Evolutionary conservation across 2,329 filamentous ascomycete species (phyloP), one percentile per base, ranked within the genome.

Genomic region (Neopestalotiopsis clavispora): DNA sequence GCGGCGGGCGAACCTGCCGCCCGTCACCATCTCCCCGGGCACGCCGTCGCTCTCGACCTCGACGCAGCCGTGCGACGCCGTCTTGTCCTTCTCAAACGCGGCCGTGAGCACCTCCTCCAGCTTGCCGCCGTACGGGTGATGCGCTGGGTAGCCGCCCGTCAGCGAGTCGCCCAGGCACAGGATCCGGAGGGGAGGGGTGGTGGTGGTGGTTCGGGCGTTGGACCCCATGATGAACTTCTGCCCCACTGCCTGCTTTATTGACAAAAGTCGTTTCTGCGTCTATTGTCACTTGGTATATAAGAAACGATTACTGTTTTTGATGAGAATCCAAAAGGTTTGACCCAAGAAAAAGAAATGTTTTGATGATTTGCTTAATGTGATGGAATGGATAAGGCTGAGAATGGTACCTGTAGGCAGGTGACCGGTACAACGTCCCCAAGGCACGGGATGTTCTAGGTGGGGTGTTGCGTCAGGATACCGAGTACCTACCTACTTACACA

Each of bases 131-230:
- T 92, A 92, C 0, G 90, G 88, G 69, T 87, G 83, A 69, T 71
- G 66, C 38, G 82, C 80, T 38, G 76, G 77, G 76, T 81, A 90
- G 57, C 90, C 90, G 13, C 82, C 83, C 5, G 90, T 91, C 60
- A 92, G 84, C 52, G 88, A 90, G 82, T 91, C 84, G 77, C 89
- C 89, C 77, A 91, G 89, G 81, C 89, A 91, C 70, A 91, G 84
- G 74, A 91, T 85, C 74, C 84, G 82, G 34, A 89, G 65, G 9
- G 65, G 52, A 12, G 64, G 12, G 28, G 17, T 45, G 57, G 20
- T 17, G 57, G 20, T 17, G 57, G 10, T 14, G 23, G 23, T 28
- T 34, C 58, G 14, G 42, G 13, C n/a, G 45, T 20, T 40, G 28
- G 59, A 62, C 5, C 32, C 32, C 59, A 62, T 62, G 59, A n/a